Conservation (phyloP, 805 yeast genomes). For the Candida pseudofarinosa region DNA sequence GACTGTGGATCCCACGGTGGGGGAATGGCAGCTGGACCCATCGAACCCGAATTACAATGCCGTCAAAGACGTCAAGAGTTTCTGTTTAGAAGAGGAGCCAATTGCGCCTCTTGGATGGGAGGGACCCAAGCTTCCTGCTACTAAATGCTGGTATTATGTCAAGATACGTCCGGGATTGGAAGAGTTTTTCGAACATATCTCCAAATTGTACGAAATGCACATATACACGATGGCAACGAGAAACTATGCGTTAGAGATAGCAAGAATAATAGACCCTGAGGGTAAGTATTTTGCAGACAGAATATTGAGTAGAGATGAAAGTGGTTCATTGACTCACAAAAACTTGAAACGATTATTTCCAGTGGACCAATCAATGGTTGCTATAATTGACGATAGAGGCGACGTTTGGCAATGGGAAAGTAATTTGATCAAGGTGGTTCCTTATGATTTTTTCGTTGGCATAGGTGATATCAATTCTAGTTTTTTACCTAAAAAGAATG, state of each 20-base stretch:
- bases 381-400: constrained; percentile 93
- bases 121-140: constrained; percentile 57
- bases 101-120: constrained; percentile 53
- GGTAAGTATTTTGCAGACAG: constrained; percentile 87
- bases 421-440: constrained; percentile 86
- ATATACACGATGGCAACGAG: constrained; percentile 98
- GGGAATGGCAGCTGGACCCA: constrained; percentile 91
- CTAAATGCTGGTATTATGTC: constrained; percentile 84
- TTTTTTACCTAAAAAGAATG: constrained; percentile 77
- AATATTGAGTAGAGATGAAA: constrained; percentile 88
- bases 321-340: constrained; percentile 88
- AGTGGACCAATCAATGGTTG: constrained; percentile 94
- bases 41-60: constrained; percentile 80
- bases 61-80: constrained; percentile 74
- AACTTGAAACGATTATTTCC: constrained; percentile 87
- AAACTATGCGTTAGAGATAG: constrained; percentile 85
- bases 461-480: constrained; percentile 96
- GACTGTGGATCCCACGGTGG: constrained; percentile 95
- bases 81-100: constrained; percentile 74
- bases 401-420: constrained; percentile 99
- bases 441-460: constrained; percentile 94
- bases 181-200: constrained; percentile 63
- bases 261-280: constrained; percentile 86
- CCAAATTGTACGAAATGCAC: constrained; percentile 78
- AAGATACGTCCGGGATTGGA: constrained; percentile 85